phyloP scores from a whole-genome alignment of 2,329 filamentous ascomycete genomes.

The Trichophyton rubrum region DNA sequence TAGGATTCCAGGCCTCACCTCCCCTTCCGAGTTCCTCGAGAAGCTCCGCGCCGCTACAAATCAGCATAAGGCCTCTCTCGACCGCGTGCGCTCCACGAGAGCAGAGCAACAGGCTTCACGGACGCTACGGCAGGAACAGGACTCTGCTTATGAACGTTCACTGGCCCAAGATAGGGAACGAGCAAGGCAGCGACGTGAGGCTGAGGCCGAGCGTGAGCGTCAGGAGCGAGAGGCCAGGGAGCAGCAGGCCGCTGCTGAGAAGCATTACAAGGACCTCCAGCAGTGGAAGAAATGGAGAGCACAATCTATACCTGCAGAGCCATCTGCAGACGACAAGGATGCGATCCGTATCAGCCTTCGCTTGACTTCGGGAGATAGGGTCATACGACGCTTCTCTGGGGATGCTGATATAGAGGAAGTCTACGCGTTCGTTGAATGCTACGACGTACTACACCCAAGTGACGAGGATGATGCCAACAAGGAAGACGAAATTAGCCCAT shows the following conservation, averaged over 20 bases:
- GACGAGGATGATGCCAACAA: background rate
- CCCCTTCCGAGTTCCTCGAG: conserved; percentile 57
- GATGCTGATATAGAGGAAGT: conserved; percentile 71
- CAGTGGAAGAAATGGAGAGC: conserved; percentile 77
- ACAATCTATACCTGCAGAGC: conserved; percentile 54
- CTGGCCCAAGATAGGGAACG: conserved; percentile 79
- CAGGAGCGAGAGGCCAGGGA: conserved; percentile 55
- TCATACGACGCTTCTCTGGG: conserved; percentile 61
- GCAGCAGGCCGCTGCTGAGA: conserved; percentile 49
- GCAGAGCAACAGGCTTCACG: conserved; percentile 71
- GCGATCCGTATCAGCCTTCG: conserved; percentile 58
- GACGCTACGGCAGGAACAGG: conserved; percentile 72
- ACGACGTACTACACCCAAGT: conserved; percentile 47
- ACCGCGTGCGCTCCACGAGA: conserved; percentile 60
- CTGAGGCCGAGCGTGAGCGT: conserved; percentile 50
- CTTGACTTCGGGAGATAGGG: conserved; percentile 54
- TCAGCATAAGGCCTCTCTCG: conserved; percentile 63
- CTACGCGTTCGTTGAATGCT: conserved; percentile 93
- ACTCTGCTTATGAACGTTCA: conserved; percentile 85
- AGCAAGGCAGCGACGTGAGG: conserved; percentile 61
- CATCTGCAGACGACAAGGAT: conserved; percentile 49
- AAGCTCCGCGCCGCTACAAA: conserved; percentile 63
- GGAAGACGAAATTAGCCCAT: conserved; percentile 10
- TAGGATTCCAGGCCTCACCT: conserved; percentile 59
- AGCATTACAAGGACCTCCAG: conserved; percentile 40